Conservation (phyloP, 768 basidiomycete species). For the Boletus bicolor region DNA sequence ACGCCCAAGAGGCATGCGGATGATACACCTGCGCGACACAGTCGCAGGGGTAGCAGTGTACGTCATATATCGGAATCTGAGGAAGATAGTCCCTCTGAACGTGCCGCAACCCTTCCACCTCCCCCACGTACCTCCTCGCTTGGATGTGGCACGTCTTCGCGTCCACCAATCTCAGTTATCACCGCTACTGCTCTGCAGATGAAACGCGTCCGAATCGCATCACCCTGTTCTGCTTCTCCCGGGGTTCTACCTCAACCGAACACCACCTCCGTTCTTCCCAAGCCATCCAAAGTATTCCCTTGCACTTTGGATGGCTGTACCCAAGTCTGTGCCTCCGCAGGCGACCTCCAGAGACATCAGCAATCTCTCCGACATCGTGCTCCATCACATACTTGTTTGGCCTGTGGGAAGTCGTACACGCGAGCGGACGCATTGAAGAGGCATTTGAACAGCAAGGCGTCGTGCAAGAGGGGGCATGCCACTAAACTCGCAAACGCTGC, state of each 20-base stretch:
- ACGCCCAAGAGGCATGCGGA: constrained; percentile 10
- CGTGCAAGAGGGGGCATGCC: constrained; percentile 26
- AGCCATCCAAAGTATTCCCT: constrained; percentile 18
- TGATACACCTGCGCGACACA: constrained; percentile 10
- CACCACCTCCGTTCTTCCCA: neutral
- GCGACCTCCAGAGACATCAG: constrained; percentile 29
- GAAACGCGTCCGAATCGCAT: constrained; percentile 13
- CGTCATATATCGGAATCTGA: neutral
- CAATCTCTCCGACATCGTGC: constrained; percentile 28
- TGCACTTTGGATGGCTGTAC: constrained; percentile 24
- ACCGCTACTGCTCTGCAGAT: constrained; percentile 9
- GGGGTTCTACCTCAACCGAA: neutral
- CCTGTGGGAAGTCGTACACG: constrained; percentile 29
- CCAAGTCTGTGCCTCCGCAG: constrained; percentile 28
- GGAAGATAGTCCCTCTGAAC: neutral
- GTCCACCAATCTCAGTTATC: constrained; percentile 3
- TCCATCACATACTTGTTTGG: constrained; percentile 23
- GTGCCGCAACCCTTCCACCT: neutral
- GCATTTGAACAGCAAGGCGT: constrained; percentile 28
- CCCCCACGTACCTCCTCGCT: neutral
- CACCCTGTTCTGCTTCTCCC: constrained; percentile 13
- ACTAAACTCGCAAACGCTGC: constrained; percentile 6
- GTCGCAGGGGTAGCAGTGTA: neutral
- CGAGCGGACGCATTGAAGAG: constrained; percentile 33
- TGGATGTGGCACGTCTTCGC: neutral